Evolutionary conservation across 2,329 filamentous ascomycete genomes (phyloP).

Genomic region (Colletotrichum godetiae): DNA sequence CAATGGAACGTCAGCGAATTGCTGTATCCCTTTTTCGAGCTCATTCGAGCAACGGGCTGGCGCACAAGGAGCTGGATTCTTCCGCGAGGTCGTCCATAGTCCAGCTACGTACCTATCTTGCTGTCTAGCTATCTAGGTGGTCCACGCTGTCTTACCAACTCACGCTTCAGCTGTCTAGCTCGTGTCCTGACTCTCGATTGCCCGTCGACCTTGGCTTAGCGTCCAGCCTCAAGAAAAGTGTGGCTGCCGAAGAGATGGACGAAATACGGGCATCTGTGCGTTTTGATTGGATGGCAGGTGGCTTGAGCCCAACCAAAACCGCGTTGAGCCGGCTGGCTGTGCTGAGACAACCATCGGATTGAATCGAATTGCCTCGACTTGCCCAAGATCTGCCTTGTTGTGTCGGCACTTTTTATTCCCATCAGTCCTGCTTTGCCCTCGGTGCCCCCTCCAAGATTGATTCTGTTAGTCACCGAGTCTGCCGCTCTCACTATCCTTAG

Average conservation of each 20-base stretch:
- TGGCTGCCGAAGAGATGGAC: neutral
- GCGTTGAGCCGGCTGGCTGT: slow-evolving; percentile 19
- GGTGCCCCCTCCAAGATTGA: neutral
- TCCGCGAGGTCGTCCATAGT: neutral
- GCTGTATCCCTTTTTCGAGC: neutral
- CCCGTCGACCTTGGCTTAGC: neutral
- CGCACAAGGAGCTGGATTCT: neutral
- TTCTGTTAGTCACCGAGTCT: neutral
- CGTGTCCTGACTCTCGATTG: neutral
- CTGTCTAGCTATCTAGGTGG: neutral
- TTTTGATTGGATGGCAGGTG: slow-evolving; percentile 30
- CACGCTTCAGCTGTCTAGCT: neutral
- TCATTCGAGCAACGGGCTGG: neutral
- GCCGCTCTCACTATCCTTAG: neutral
- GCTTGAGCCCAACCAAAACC: slow-evolving; percentile 1
- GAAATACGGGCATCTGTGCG: slow-evolving; percentile 17
- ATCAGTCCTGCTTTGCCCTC: neutral
- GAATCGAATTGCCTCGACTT: neutral
- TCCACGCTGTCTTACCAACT: neutral
- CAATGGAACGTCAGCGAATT: slow-evolving; percentile 9
- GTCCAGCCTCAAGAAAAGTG: slow-evolving; percentile 3
- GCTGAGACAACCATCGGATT: slow-evolving; percentile 8
- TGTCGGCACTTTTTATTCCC: neutral
- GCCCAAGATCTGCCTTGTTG: neutral
- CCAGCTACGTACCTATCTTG: neutral